These are phyloP conservation scores for Botryobasidium botryosum DNA, from an alignment of 768 basidiomycete genomes.

Conservation along the genomic window DNA sequence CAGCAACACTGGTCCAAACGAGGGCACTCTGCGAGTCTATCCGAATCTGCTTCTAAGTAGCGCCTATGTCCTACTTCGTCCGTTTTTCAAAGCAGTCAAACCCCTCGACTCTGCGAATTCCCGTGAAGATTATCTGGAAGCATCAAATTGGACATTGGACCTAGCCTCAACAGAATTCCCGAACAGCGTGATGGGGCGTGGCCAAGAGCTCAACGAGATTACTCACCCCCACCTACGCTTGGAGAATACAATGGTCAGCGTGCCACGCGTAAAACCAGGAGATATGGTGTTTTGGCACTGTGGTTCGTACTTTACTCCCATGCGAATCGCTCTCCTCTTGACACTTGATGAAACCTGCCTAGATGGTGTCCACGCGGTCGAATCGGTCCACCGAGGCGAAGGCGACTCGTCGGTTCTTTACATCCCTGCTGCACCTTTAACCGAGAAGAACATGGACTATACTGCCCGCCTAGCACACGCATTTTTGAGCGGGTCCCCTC, in stretches of 20 bases:
- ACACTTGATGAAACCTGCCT: not conserved
- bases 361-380: slow-evolving; percentile 6
- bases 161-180: slow-evolving; percentile 35
- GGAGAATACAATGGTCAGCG: slow-evolving; percentile 36
- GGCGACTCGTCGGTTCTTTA: slow-evolving; percentile 11
- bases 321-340: not conserved
- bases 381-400: slow-evolving; percentile 1
- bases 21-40: slow-evolving; percentile 49
- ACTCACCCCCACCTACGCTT: slow-evolving; percentile 51
- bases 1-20: slow-evolving; percentile 34
- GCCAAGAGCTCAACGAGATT: slow-evolving; percentile 35
- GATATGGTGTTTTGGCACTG: slow-evolving; percentile 11
- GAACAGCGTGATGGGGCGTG: slow-evolving; percentile 34
- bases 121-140: slow-evolving; percentile 20
- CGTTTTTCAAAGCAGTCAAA: slow-evolving; percentile 35
- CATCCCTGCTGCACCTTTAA: slow-evolving; percentile 10
- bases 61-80: slow-evolving; percentile 45
- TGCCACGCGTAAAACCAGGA: slow-evolving; percentile 31
- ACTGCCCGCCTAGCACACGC: not conserved
- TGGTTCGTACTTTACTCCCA: not conserved
- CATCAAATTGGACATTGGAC: slow-evolving; percentile 41
- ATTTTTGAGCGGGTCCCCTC: slow-evolving; percentile 1
- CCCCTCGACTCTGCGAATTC: slow-evolving; percentile 4
- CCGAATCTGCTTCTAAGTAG: slow-evolving; percentile 38
- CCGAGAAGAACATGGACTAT: slow-evolving; percentile 4